Conservation (phyloP, 2,329 filamentous ascomycete species). For the Fusarium keratoplasticum region DNA sequence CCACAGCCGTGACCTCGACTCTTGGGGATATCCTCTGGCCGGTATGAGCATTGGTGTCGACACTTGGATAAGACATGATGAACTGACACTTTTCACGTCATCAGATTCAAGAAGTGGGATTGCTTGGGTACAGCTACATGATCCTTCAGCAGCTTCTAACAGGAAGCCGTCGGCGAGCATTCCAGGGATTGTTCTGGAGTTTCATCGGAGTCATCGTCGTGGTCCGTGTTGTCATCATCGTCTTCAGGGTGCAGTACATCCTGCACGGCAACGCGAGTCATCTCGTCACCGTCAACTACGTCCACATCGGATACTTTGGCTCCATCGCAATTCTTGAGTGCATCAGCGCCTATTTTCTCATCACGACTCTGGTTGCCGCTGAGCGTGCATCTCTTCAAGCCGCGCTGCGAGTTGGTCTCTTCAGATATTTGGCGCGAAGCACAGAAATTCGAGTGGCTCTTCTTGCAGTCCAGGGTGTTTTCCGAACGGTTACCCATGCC, state of each 20-base stretch:
- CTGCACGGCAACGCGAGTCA: constrained; percentile 35
- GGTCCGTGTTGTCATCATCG: constrained; percentile 56
- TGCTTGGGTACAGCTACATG: neutral
- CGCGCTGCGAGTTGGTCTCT: constrained; percentile 43
- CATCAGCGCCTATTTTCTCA: constrained; percentile 51
- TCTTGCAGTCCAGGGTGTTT: constrained; percentile 50
- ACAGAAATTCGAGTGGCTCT: constrained; percentile 52
- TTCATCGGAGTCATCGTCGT: constrained; percentile 63
- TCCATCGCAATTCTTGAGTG: constrained; percentile 53
- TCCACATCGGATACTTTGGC: constrained; percentile 55
- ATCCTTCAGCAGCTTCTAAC: neutral
- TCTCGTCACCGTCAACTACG: constrained; percentile 45
- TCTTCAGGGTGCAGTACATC: constrained; percentile 46
- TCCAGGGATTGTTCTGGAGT: neutral
- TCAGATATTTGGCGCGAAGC: constrained; percentile 50
- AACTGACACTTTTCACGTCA: neutral
- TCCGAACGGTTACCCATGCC: constrained; percentile 50
- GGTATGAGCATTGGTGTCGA: constrained; percentile 51
- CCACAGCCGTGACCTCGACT: constrained; percentile 33
- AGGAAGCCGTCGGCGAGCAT: neutral
- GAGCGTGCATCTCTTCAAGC: constrained; percentile 24
- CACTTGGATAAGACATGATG: neutral
- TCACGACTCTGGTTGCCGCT: constrained; percentile 46
- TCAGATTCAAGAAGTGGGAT: constrained; percentile 28
- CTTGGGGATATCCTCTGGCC: constrained; percentile 45